Percentiles rank a stretch among this genome's conserved stretches.
Evolutionary conservation across 257 asterid species (phyloP).

Genomic region (Knoxia roxburghii): DNA sequence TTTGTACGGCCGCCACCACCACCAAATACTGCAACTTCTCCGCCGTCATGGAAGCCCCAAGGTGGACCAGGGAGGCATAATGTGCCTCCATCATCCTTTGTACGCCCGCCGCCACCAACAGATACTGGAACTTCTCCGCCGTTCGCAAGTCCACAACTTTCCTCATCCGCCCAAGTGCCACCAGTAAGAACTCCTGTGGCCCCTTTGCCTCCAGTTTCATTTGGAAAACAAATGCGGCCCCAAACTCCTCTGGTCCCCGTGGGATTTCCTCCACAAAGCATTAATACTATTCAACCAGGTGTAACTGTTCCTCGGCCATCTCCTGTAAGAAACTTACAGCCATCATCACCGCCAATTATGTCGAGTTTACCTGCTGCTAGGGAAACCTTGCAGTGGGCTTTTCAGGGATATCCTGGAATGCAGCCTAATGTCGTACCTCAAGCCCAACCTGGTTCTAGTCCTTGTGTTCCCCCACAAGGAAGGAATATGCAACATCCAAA

Average conservation of each 20-base stretch:
- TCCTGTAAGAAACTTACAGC: conserved; percentile 52
- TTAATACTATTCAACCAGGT: conserved; percentile 40
- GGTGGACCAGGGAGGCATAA: conserved; percentile 25
- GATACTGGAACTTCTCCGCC: conserved; percentile 48
- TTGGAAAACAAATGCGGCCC: conserved; percentile 29
- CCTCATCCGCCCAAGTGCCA: conserved; percentile 40
- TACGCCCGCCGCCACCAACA: conserved; percentile 36
- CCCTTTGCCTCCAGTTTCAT: conserved; percentile 33
- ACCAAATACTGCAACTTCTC: too few species aligned
- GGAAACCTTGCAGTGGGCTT: conserved; percentile 48
- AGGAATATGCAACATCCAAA: conserved; percentile 32
- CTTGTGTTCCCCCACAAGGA: conserved; percentile 50
- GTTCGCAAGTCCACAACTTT: conserved; percentile 44
- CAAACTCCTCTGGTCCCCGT: conserved; percentile 45
- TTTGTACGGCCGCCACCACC: too few species aligned
- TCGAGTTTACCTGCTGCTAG: conserved; percentile 38
- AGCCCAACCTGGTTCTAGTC: conserved; percentile 42
- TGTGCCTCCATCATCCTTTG: conserved; percentile 59
- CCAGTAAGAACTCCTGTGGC: conserved; percentile 46
- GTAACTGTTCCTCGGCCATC: conserved; percentile 32
- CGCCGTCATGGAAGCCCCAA: too few species aligned
- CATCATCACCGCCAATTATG: conserved; percentile 33
- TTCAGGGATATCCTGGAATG: conserved; percentile 59
- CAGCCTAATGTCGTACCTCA: conserved; percentile 46
- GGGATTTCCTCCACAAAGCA: conserved; percentile 64